Evolutionary conservation across 495 filamentous ascomycete species (phyloP).

Genomic region (Cairneyella variabilis): DNA sequence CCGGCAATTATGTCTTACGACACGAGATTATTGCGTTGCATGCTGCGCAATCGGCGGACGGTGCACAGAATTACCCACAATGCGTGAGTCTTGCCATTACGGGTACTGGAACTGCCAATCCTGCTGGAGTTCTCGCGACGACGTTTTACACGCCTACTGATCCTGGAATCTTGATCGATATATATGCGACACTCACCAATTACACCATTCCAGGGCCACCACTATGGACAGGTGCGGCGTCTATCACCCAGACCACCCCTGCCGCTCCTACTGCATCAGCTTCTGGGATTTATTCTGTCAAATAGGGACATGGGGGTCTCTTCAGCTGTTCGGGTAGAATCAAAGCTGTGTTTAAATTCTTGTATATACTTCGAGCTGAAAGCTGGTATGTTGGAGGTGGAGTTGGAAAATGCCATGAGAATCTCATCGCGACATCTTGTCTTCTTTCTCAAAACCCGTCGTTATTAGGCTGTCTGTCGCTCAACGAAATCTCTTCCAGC

Average conservation of each 20-base stretch:
- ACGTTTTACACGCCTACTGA: constrained; percentile 60
- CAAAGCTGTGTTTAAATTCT: too few species aligned
- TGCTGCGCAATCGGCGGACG: constrained; percentile 51
- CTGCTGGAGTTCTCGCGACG: constrained; percentile 56
- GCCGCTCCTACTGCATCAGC: constrained; percentile 8
- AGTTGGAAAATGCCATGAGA: too few species aligned
- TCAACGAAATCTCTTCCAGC: too few species aligned
- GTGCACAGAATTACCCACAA: constrained; percentile 71
- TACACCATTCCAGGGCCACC: constrained; percentile 56
- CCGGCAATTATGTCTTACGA: constrained; percentile 75
- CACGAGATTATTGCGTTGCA: constrained; percentile 81
- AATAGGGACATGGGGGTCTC: neutral
- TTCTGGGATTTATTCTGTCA: constrained; percentile 8
- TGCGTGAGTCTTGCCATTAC: constrained; percentile 74
- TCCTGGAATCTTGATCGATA: constrained; percentile 62
- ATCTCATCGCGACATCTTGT: too few species aligned
- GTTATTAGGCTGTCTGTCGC: too few species aligned
- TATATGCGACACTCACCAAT: constrained; percentile 49
- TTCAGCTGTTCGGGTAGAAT: too few species aligned
- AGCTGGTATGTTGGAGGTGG: too few species aligned
- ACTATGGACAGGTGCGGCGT: constrained; percentile 37
- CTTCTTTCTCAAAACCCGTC: too few species aligned
- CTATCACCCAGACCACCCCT: constrained; percentile 6
- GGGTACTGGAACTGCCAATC: constrained; percentile 55
- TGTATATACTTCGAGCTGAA: too few species aligned